Evolutionary conservation across 2,329 filamentous ascomycete genomes (phyloP), one percentile per base, ranked within the genome.

Genomic region (Ceratocystis albifundus): DNA sequence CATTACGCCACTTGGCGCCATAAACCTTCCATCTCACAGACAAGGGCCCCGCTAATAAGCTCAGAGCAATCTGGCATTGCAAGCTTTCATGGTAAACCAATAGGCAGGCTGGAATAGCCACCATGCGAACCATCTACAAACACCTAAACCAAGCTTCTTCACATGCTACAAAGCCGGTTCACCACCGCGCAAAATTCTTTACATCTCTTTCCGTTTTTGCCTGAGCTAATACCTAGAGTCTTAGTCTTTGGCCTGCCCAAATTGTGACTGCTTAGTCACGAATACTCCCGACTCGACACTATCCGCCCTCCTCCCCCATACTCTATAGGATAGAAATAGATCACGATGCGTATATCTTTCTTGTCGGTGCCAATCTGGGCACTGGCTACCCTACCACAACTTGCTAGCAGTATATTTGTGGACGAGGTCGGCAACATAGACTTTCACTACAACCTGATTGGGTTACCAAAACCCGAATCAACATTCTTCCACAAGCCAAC

Each of bases 401-500:
- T 36, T 8, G 61, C 64, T 10, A 74, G 77, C 72, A 89, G 91
- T 70, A 85, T 97, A 68, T 96, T 91, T 78, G 81, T 84, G 71
- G 94, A 99, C 74, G 93, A 99, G 76, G 91, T 95, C 71, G 92
- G 87, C 78, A 83, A 90, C 72, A 84, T 95, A 75, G 94, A 99
- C 77, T 97, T 91, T 78, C 93, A 97, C 77, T 86, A 96, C 78
- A 85, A 89, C 70, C 86, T 97, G 62, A 80, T 99, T 72, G 94
- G 94, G 72, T 78, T 89, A 46, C 91, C 94, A 65, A 88, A 88
- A 74, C 80, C 84, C 74, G 84, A 89, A 69, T 89, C 90, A 69
- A 96, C 93, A 71, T 95, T 97, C 82, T 97, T 97, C 84, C 90
- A 96, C 77, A 88, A 87, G 71, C 93, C 94, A 48, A 83, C 88